phyloP scores from a whole-genome alignment of 2,329 filamentous ascomycete genomes.

The Dendrostoma leiphaemia region DNA sequence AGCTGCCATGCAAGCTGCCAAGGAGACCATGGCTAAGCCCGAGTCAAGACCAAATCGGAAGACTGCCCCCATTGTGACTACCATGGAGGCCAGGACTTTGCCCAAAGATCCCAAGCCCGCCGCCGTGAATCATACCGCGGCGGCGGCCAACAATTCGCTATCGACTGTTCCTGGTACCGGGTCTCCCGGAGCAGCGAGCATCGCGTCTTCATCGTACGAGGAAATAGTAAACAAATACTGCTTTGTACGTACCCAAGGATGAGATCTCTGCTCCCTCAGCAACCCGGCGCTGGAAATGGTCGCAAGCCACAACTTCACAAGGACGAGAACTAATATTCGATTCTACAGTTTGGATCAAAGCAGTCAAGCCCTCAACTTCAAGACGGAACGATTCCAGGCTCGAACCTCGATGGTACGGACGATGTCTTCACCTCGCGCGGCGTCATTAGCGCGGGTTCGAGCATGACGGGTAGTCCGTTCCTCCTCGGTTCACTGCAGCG shows the following conservation, averaged over 20 bases:
- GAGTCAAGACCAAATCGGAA: slow-evolving; percentile 54
- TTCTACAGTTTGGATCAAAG: slow-evolving; percentile 59
- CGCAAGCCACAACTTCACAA: slow-evolving; percentile 13
- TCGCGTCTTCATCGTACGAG: slow-evolving; percentile 88
- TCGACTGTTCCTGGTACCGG: slow-evolving; percentile 42
- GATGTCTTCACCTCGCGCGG: slow-evolving; percentile 33
- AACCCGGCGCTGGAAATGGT: slow-evolving; percentile 23
- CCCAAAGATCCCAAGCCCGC: slow-evolving; percentile 10
- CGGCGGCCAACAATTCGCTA: slow-evolving; percentile 25
- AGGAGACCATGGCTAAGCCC: slow-evolving; percentile 58
- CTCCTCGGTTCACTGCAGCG: slow-evolving; percentile 27
- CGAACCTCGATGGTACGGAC: slow-evolving; percentile 41
- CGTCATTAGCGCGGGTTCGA: slow-evolving; percentile 35
- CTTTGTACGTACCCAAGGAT: slow-evolving; percentile 80
- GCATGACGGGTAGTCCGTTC: slow-evolving; percentile 37
- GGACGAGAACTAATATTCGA: slow-evolving; percentile 37
- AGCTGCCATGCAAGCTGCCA: slow-evolving; percentile 75
- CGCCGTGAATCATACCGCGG: slow-evolving; percentile 17
- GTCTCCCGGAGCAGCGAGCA: slow-evolving; percentile 48
- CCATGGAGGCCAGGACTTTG: slow-evolving; percentile 3
- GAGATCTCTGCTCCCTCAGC: slow-evolving; percentile 24
- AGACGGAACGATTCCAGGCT: slow-evolving; percentile 44
- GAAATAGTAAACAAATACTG: slow-evolving; percentile 99
- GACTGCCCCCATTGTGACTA: slow-evolving; percentile 21
- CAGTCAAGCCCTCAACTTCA: slow-evolving; percentile 50